Evolutionary conservation across 441 rosid species (phyloP), one percentile per base, ranked within the genome.

Genomic region (Erysimum pusillum): DNA sequence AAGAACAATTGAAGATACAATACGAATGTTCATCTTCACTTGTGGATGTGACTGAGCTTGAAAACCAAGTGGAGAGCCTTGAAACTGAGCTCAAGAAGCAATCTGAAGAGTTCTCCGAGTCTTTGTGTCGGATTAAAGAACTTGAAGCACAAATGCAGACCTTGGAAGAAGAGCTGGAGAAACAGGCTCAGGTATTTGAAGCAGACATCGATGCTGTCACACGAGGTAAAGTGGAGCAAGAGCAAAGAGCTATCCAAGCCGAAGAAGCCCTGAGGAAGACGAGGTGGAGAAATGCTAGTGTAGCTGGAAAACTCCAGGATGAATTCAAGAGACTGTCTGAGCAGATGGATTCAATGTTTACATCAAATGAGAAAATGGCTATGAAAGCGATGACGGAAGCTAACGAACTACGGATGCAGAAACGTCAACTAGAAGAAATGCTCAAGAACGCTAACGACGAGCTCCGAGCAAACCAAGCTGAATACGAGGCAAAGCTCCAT

Each of bases 11-110:
- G 59, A 70, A 73, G 76, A 77, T 66, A 52, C 81, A 82, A 45
- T 79, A 61, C 15, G 88, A 89, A 63, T 74, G 76, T 69, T 79
- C 80, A n/a, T 69, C 87, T 80, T 78, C 78, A 70, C 71, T 71
- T 70, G 87, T 83, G 48, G 68, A 75, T 25, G 83, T 86, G 41
- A 56, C 80, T 53, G 86, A 85, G 69, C 88, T 87, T 68, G 87
- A 92, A 65, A 80, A 69, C 56, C 88, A 86, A 57, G 67, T 85
- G 17, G 86, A 84, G 65, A 85, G 84, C 53, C 76, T 90, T 67
- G 98, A 92, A 84, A 83, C 76, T 42, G 87, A 84, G 64, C 75
- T 94, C 46, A 80, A 81, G 86, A 81, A 72, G 63, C 90, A 85
- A 74, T 83, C 82, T 1, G 73, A 81, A 58, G 87, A 82, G 52